Percentiles rank a stretch among this genome's conserved stretches.
Conservation (phyloP, 1,284 basidiomycete species). For the Puccinia horiana region DNA sequence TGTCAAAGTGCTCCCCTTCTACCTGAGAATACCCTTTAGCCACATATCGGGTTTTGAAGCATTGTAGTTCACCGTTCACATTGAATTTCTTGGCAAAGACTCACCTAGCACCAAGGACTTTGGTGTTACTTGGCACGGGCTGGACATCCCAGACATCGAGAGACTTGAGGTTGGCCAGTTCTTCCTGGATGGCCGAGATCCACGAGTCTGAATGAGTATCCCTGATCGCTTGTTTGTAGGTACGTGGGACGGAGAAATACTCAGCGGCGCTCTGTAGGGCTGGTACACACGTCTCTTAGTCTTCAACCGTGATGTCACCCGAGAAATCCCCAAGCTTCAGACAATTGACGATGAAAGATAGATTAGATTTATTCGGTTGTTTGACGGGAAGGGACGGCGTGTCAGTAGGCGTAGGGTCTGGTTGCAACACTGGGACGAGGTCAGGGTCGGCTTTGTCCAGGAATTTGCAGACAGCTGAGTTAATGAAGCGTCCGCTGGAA, state of each 20-base stretch:
- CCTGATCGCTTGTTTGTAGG: not conserved
- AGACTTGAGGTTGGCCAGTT: not conserved
- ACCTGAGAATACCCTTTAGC: slow-evolving; percentile 6
- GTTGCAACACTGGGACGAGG: not conserved
- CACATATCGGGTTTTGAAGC: not conserved
- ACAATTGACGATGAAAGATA: not conserved
- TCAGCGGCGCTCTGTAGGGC: too few relatives aligned
- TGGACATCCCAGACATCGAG: not conserved
- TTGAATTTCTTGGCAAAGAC: slow-evolving; percentile 21
- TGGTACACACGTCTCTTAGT: not conserved
- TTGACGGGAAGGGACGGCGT: not conserved
- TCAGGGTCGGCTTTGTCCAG: not conserved
- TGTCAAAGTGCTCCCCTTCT: not conserved
- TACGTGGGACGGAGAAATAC: not conserved
- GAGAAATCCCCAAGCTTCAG: not conserved
- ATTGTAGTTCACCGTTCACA: not conserved
- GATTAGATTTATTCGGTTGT: not conserved
- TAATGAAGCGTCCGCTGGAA: not conserved
- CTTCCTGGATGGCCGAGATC: not conserved
- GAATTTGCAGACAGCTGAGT: not conserved
- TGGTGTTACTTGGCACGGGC: not conserved
- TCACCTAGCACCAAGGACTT: not conserved
- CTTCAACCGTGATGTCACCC: not conserved
- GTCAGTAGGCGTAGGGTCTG: too few relatives aligned
- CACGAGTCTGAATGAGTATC: not conserved